A percentile compares a stretch with the other conserved stretches of the same genome.
phyloP scores from a whole-genome alignment of 129 eudicot species.

The Smallanthus sonchifolius region DNA sequence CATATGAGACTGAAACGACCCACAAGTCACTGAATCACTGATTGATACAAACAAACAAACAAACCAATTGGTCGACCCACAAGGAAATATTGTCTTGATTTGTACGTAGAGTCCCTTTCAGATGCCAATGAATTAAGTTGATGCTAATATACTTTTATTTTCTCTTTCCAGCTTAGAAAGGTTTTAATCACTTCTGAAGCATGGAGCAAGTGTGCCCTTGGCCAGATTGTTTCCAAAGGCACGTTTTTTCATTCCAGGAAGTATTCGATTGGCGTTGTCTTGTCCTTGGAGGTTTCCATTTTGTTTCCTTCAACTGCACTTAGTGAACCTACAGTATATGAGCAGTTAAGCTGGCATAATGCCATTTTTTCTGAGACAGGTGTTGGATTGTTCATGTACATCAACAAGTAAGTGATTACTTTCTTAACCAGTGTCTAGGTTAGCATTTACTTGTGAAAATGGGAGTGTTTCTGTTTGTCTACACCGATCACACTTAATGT shows the following conservation, averaged over 20 bases:
- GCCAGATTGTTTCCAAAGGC: slow-evolving; percentile 64
- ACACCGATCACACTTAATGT: neutral
- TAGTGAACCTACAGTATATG: slow-evolving; percentile 53
- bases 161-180: slow-evolving; percentile 26
- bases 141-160: slow-evolving; percentile 3
- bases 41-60: neutral
- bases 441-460: neutral
- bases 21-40: neutral
- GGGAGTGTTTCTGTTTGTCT: neutral
- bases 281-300: slow-evolving; percentile 61
- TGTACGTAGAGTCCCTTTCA: neutral
- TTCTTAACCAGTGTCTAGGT: neutral
- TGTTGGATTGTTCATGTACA: slow-evolving; percentile 49
- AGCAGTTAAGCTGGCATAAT: slow-evolving; percentile 61
- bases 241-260: slow-evolving; percentile 60
- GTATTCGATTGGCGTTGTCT: slow-evolving; percentile 85
- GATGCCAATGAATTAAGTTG: neutral
- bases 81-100: neutral
- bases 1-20: neutral
- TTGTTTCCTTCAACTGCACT: slow-evolving; percentile 80
- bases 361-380: slow-evolving; percentile 50
- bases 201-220: slow-evolving; percentile 73
- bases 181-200: slow-evolving; percentile 41
- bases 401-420: slow-evolving; percentile 47
- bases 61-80: neutral